Evolutionary conservation across 805 yeast species (phyloP).

Genomic region (Saturnispora sanitii): DNA sequence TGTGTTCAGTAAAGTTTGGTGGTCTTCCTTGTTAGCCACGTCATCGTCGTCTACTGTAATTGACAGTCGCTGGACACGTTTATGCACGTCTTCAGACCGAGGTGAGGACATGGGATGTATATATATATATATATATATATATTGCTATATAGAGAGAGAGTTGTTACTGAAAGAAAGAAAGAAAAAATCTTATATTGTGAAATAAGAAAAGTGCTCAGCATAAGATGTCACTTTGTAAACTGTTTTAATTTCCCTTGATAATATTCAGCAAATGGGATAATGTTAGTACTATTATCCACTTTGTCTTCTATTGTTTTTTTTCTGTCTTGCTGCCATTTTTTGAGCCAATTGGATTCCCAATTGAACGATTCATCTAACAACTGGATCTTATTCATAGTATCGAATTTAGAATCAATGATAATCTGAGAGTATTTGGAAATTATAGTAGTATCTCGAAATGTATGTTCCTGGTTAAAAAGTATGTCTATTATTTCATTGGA

Average conservation of each 20-base stretch:
- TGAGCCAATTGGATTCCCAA: slow-evolving; percentile 1
- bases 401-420: slow-evolving; percentile 3
- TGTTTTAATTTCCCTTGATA: neutral
- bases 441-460: neutral
- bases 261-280: neutral
- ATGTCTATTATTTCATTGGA: neutral
- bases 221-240: neutral
- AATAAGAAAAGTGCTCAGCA: neutral
- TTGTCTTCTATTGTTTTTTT: no score
- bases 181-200: neutral
- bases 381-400: neutral
- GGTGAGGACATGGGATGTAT: slow-evolving; percentile 3
- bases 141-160: neutral
- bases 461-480: neutral
- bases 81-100: slow-evolving; percentile 12
- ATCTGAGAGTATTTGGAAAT: slow-evolving; percentile 7
- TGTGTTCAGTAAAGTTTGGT: slow-evolving; percentile 13
- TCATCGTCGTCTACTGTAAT: slow-evolving; percentile 17
- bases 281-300: neutral
- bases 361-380: slow-evolving; percentile 5
- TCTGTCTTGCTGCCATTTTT: no score
- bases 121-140: no score
- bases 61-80: slow-evolving; percentile 24
- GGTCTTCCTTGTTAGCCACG: slow-evolving; percentile 11
- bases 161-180: neutral